These are phyloP conservation scores for Tylopilus orsonianus DNA, from an alignment of 1,284 basidiomycete genomes.

Conservation along the genomic window DNA sequence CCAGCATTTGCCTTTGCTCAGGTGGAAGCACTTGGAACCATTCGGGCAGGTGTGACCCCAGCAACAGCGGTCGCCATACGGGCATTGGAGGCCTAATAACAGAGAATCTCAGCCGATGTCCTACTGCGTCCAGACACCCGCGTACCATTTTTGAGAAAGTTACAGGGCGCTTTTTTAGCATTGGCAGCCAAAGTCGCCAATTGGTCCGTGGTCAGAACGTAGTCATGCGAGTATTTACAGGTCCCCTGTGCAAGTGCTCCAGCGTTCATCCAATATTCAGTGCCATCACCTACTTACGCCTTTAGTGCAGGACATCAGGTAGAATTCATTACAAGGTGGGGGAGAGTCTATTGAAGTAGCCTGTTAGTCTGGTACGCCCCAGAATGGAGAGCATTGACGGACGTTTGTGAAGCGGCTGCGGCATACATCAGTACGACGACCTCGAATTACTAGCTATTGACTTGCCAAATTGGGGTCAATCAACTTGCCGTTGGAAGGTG, in stretches of 20 bases:
- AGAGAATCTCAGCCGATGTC: not conserved
- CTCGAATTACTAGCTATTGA: constrained; percentile 12
- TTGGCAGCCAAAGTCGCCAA: constrained; percentile 61
- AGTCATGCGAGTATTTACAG: constrained; percentile 82
- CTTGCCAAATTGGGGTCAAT: constrained; percentile 57
- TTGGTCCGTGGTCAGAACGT: constrained; percentile 66
- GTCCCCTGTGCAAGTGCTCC: constrained; percentile 43
- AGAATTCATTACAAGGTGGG: constrained; percentile 79
- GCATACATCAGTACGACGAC: constrained; percentile 16
- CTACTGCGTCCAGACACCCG: not conserved
- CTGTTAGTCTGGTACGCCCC: constrained; percentile 13
- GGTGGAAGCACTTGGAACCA: constrained; percentile 65
- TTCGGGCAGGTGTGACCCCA: constrained; percentile 82
- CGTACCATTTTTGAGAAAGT: constrained; percentile 72
- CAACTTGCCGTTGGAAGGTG: constrained; percentile 39
- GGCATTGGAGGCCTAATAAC: constrained; percentile 61
- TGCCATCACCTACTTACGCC: constrained; percentile 47
- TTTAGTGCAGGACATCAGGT: constrained; percentile 77
- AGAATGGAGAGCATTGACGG: constrained; percentile 18
- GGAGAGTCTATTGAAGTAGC: constrained; percentile 39
- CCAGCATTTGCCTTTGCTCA: constrained; percentile 75
- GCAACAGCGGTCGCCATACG: constrained; percentile 69
- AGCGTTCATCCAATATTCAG: constrained; percentile 8
- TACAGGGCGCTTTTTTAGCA: constrained; percentile 80
- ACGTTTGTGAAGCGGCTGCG: constrained; percentile 55